Conservation (phyloP, 2,329 filamentous ascomycete genomes). For the Stachybotrys chlorohalonatus region DNA sequence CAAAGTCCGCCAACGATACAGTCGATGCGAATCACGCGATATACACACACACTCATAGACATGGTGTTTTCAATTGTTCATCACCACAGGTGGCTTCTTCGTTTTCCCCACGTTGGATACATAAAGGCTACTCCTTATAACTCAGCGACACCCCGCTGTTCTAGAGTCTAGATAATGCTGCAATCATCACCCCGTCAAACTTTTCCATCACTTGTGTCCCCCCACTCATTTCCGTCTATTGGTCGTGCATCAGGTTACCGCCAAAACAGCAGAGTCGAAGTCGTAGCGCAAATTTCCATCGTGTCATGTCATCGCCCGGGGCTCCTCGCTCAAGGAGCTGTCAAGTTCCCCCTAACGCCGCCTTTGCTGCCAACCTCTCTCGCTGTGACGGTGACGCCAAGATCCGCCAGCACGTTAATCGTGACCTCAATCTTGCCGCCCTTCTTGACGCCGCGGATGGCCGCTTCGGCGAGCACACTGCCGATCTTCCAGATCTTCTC, state of each 20-base stretch:
- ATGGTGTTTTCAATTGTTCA: conserved; percentile 3
- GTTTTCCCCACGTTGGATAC: background rate
- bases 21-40: too few relatives aligned
- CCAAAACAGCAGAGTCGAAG: background rate
- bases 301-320: background rate
- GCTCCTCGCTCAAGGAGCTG: conserved; percentile 11
- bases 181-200: background rate
- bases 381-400: conserved; percentile 70
- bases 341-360: conserved; percentile 59
- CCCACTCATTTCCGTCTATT: background rate
- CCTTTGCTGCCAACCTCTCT: conserved; percentile 83
- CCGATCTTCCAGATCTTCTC: conserved; percentile 92
- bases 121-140: background rate
- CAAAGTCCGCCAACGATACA: too few relatives aligned
- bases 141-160: background rate
- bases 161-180: background rate
- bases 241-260: background rate
- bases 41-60: too few relatives aligned
- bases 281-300: background rate
- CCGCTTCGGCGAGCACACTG: conserved; percentile 73
- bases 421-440: conserved; percentile 88
- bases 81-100: background rate
- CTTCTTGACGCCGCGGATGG: conserved; percentile 76
- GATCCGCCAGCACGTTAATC: conserved; percentile 74
- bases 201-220: background rate